A percentile compares a stretch with the other conserved stretches of the same genome.
These are phyloP conservation scores for Cladorrhinum sp. DNA, from an alignment of 2,329 filamentous ascomycete species.

Conservation along the genomic window DNA sequence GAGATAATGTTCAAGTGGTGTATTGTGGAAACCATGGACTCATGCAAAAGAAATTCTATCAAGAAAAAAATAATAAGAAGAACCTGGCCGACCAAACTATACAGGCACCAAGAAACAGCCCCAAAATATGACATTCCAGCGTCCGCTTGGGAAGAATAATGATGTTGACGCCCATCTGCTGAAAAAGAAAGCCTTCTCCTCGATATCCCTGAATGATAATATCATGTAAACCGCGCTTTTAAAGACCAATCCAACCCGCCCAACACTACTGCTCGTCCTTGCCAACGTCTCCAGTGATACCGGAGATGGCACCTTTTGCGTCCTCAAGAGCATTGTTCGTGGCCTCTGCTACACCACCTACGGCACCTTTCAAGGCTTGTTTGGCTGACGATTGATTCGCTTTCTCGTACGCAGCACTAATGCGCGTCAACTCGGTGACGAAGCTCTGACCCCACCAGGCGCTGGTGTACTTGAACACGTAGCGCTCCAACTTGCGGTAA, in stretches of 20 bases:
- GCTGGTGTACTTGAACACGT: slow-evolving; percentile 96
- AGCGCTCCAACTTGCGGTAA: slow-evolving; percentile 88
- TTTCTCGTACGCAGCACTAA: slow-evolving; percentile 37
- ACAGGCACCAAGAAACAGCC: background rate
- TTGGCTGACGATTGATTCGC: slow-evolving; percentile 12
- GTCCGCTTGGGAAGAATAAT: background rate
- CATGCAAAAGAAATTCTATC: background rate
- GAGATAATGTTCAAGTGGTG: too few species aligned
- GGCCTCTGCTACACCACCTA: slow-evolving; percentile 18
- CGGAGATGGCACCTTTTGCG: slow-evolving; percentile 15
- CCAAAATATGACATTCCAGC: background rate
- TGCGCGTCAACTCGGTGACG: slow-evolving; percentile 72
- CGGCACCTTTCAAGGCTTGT: slow-evolving; percentile 15
- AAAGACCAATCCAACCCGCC: slow-evolving; percentile 1
- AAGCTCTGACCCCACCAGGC: slow-evolving; percentile 97
- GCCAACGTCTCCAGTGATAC: slow-evolving; percentile 3
- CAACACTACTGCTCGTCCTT: background rate
- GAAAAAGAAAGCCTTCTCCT: background rate
- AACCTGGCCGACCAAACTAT: background rate
- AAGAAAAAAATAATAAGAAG: background rate
- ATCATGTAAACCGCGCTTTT: slow-evolving; percentile 9
- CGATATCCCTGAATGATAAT: background rate
- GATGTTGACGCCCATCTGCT: background rate
- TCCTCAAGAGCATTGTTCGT: slow-evolving; percentile 20
- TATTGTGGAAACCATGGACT: background rate